Evolutionary conservation across 495 filamentous ascomycete species (phyloP).

Genomic region (Durotheca rogersii): DNA sequence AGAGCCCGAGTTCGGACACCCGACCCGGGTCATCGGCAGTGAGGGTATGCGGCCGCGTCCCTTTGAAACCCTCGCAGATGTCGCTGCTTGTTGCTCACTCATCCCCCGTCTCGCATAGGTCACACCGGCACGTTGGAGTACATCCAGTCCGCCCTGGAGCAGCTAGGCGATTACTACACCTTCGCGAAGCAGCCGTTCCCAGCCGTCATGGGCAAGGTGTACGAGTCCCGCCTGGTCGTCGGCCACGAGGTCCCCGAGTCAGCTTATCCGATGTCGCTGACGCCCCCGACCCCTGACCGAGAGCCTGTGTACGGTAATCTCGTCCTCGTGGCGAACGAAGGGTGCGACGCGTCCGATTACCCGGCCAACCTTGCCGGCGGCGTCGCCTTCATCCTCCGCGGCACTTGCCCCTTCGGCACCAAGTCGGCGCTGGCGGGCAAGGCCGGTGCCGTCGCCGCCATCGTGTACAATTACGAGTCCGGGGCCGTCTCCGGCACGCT

Average conservation of each 20-base stretch:
- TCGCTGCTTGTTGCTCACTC: conserved; percentile 19
- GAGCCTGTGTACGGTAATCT: conserved; percentile 53
- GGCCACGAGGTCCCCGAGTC: conserved; percentile 52
- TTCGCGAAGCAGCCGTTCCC: conserved; percentile 59
- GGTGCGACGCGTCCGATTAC: conserved; percentile 52
- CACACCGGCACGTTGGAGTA: conserved; percentile 61
- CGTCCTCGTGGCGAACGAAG: conserved; percentile 48
- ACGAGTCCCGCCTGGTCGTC: conserved; percentile 57
- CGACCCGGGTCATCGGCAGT: conserved; percentile 65
- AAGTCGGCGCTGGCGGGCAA: conserved; percentile 59
- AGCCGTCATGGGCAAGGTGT: conserved; percentile 59
- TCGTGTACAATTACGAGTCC: conserved; percentile 60
- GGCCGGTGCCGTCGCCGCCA: conserved; percentile 60
- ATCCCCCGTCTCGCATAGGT: conserved; percentile 39
- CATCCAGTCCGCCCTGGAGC: conserved; percentile 52
- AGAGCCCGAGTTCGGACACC: conserved; percentile 58
- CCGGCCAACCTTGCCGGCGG: conserved; percentile 44
- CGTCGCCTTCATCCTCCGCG: conserved; percentile 59
- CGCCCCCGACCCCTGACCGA: conserved; percentile 58
- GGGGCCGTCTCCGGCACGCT: conserved; percentile 54
- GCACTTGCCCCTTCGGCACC: conserved; percentile 59
- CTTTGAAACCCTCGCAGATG: neutral
- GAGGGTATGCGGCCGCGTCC: conserved; percentile 44
- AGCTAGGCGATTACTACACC: conserved; percentile 59
- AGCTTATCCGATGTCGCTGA: conserved; percentile 58